A percentile compares a stretch with the other conserved stretches of the same genome.
Conservation (phyloP, 768 basidiomycete species). For the Leccinum disarticulatum region DNA sequence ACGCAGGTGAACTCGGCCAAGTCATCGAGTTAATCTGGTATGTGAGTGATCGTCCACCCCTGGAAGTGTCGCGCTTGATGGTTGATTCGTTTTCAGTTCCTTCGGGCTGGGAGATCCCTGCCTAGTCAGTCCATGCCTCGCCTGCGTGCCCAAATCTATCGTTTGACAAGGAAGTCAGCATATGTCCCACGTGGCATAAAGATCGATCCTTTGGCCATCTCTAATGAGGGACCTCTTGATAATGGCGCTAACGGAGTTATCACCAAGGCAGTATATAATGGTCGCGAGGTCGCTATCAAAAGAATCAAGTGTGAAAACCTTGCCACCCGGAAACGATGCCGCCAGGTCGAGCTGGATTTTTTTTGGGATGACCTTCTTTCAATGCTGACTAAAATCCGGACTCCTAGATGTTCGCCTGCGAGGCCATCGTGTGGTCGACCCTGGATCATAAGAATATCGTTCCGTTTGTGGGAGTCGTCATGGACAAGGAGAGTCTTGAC, state of each 20-base stretch:
- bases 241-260: slow-evolving; percentile 24
- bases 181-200: slow-evolving; percentile 22
- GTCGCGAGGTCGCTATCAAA: slow-evolving; percentile 29
- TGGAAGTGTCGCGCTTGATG: background rate
- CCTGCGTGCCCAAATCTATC: slow-evolving; percentile 23
- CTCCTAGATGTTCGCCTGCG: slow-evolving; percentile 22
- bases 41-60: slow-evolving; percentile 11
- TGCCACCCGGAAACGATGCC: background rate
- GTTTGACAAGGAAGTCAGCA: slow-evolving; percentile 30
- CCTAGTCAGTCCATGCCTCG: slow-evolving; percentile 4
- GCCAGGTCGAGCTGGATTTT: slow-evolving; percentile 12
- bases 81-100: slow-evolving; percentile 10
- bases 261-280: slow-evolving; percentile 13
- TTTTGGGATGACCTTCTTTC: background rate
- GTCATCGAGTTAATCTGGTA: slow-evolving; percentile 26
- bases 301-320: slow-evolving; percentile 9
- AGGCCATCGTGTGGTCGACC: slow-evolving; percentile 31
- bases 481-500: background rate
- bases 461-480: slow-evolving; percentile 23
- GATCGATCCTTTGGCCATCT: slow-evolving; percentile 8
- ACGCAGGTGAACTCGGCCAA: slow-evolving; percentile 15
- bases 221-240: background rate
- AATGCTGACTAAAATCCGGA: background rate
- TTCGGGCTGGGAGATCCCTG: background rate
- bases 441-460: slow-evolving; percentile 28